These are phyloP conservation scores for Flagelloscypha sp. DNA, from an alignment of 768 basidiomycete genomes.

Conservation along the genomic window DNA sequence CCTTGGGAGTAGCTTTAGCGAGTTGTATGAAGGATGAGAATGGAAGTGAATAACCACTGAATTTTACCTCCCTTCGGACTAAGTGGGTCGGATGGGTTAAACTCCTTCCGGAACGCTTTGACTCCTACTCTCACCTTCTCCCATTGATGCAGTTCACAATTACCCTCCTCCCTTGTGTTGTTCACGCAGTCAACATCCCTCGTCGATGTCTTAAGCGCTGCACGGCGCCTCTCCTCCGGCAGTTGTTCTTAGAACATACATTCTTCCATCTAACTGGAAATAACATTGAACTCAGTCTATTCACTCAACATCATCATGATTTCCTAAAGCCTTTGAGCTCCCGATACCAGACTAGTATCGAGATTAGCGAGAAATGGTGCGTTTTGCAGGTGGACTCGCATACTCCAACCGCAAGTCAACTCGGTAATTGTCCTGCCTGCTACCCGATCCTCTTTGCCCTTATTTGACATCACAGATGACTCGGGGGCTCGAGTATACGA, in stretches of 20 bases:
- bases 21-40: too few species aligned
- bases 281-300: slow-evolving; percentile 69
- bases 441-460: slow-evolving; percentile 6
- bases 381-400: slow-evolving; percentile 80
- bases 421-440: slow-evolving; percentile 36
- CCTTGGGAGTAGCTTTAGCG: too few species aligned
- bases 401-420: slow-evolving; percentile 55
- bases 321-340: slow-evolving; percentile 53
- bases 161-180: slow-evolving; percentile 60
- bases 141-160: slow-evolving; percentile 37
- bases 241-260: too few species aligned
- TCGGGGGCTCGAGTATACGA: slow-evolving; percentile 69
- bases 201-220: slow-evolving; percentile 54
- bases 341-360: too few species aligned
- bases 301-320: slow-evolving; percentile 54
- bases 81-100: too few species aligned
- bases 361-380: slow-evolving; percentile 70
- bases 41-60: too few species aligned
- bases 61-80: too few species aligned
- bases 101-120: background rate
- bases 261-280: slow-evolving; percentile 76
- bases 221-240: slow-evolving; percentile 53
- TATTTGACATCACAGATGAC: slow-evolving; percentile 34
- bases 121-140: slow-evolving; percentile 1
- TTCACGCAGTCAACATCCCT: slow-evolving; percentile 70